Base-by-base conservation (phyloP, 148 eudicot genomes). In the Amaranthus cruentus region DNA sequence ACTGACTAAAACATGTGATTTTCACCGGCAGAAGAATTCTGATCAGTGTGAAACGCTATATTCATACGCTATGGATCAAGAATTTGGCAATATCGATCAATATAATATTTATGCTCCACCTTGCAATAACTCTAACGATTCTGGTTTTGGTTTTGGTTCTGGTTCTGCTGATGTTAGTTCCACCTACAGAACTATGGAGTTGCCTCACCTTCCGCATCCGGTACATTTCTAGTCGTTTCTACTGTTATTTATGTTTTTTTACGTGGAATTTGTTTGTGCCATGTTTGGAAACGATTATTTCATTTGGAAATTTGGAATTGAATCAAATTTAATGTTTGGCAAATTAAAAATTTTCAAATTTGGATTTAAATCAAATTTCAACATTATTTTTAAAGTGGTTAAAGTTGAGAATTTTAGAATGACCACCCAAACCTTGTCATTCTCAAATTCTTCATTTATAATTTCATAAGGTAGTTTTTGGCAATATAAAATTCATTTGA, bases 51-150 rank as follows among this genome's bases (percentile, higher is more conserved):
- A 94, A 69, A 73, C 98, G 0, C 48, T 88, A 47, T 94, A 91
- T 54, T 81, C 77, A 52, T 94, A 94, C 61, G 98, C 98, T 47
- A 94, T 94, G 97, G 93, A 90, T 70, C 79, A 88, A 69, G 98
- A 94, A 75, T 94, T 94, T 44, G 97, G 98, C 13, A 94, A 89
- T 75, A 94, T 94, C 38, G 98, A 95, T 44, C 97, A 91, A 64
- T 95, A 95, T 79, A 95, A 95, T 81, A 95, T 95, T 38, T 95
- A 95, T 72, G 90, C 96, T 4, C 97, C 93, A 5, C 91, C 93
- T 59, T 95, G 98, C 78, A 88, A 87, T 78, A 82, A 74, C 42
- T 87, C 91, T 2, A 88, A 85, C 73, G 90, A 86, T 10, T 66
- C 79, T 64, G 38, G 38, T 28, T 28, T 28, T 28, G 38, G 38